These are phyloP conservation scores for Pulveroboletus ridleyi DNA, from an alignment of 1,284 basidiomycete genomes.

Conservation along the genomic window DNA sequence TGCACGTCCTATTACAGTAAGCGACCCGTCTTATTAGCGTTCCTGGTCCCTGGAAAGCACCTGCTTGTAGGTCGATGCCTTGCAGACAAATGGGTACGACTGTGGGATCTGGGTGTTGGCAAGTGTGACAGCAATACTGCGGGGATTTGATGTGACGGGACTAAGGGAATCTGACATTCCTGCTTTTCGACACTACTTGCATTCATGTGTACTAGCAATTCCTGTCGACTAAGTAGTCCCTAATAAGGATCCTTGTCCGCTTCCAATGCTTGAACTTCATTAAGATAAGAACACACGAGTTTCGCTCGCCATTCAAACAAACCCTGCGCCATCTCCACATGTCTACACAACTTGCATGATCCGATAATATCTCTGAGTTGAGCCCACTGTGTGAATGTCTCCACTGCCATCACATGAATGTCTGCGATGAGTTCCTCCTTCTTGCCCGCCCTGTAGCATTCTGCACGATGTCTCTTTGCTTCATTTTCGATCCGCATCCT, in stretches of 20 bases:
- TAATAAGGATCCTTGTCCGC: background rate
- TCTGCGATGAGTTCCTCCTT: no score
- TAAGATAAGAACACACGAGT: background rate
- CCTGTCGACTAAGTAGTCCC: background rate
- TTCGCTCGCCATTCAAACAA: no score
- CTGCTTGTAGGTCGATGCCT: background rate
- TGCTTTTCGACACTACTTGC: constrained; percentile 18
- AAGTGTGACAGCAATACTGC: constrained; percentile 19
- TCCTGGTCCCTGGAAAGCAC: no score
- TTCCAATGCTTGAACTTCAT: background rate
- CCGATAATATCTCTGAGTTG: no score
- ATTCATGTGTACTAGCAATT: constrained; percentile 8
- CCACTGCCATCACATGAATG: no score
- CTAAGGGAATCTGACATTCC: constrained; percentile 20
- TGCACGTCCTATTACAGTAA: background rate
- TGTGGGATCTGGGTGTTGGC: constrained; percentile 34
- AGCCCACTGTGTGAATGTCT: no score
- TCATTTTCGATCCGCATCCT: no score
- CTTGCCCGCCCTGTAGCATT: no score
- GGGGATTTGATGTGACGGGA: constrained; percentile 17
- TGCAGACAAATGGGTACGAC: constrained; percentile 22
- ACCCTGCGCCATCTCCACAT: no score
- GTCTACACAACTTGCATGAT: no score
- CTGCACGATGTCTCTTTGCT: no score
- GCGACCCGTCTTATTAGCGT: background rate